A percentile compares a stretch with the other conserved stretches of the same genome.
Evolutionary conservation across 495 filamentous ascomycete species (phyloP).

Genomic region (Penicillium ucsense): DNA sequence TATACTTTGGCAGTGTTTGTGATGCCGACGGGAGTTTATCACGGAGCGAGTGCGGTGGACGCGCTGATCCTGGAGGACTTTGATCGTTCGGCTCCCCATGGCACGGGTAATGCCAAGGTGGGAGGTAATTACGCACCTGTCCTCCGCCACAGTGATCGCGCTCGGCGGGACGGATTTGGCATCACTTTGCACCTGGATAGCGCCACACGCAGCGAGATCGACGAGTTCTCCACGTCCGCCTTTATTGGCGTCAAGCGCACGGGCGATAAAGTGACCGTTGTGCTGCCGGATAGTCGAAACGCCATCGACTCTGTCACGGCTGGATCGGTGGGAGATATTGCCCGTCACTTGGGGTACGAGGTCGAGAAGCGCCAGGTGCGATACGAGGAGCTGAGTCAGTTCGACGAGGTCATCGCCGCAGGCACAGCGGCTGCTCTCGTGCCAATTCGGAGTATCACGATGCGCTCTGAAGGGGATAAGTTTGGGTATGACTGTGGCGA

Average conservation of each 20-base stretch:
- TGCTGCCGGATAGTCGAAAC: conserved; percentile 69
- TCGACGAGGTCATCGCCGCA: conserved; percentile 81
- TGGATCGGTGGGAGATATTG: conserved; percentile 61
- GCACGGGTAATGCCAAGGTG: conserved; percentile 45
- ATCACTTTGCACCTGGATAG: conserved; percentile 87
- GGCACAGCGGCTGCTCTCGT: conserved; percentile 90
- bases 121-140: conserved; percentile 63
- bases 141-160: conserved; percentile 66
- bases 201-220: conserved; percentile 64
- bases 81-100: conserved; percentile 45
- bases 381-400: conserved; percentile 66
- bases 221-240: conserved; percentile 84
- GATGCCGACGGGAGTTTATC: conserved; percentile 80
- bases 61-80: conserved; percentile 64
- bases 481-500: conserved; percentile 53
- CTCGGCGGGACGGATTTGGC: conserved; percentile 60
- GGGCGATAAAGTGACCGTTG: conserved; percentile 50
- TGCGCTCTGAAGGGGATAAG: conserved; percentile 53
- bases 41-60: conserved; percentile 72
- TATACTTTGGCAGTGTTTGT: conserved; percentile 83
- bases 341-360: conserved; percentile 51
- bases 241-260: conserved; percentile 65
- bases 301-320: conserved; percentile 79
- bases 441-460: conserved; percentile 79
- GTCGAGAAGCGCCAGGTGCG: conserved; percentile 46